phyloP scores from a whole-genome alignment of 768 basidiomycete genomes.

The Leccinum disarticulatum region DNA sequence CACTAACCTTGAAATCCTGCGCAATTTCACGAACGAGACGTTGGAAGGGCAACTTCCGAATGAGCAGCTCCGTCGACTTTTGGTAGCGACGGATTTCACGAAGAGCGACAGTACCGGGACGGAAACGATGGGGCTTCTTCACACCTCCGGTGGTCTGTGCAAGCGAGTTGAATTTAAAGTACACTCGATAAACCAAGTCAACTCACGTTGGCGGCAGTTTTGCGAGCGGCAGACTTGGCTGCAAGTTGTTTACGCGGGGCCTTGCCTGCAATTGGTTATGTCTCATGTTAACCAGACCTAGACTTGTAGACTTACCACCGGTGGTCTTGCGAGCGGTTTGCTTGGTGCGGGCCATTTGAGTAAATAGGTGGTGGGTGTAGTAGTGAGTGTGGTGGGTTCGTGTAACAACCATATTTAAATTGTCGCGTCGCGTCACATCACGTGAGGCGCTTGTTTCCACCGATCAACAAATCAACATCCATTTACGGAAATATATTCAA shows the following conservation, averaged over 20 bases:
- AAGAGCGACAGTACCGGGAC: constrained; percentile 83
- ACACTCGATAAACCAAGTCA: background rate
- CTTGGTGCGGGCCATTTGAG: constrained; percentile 66
- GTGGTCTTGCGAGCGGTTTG: constrained; percentile 90
- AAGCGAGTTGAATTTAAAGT: background rate
- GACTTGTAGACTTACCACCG: constrained; percentile 50
- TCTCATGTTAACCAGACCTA: background rate
- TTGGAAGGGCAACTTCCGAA: constrained; percentile 68
- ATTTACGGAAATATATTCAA: constrained; percentile 33
- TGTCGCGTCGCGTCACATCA: constrained; percentile 29
- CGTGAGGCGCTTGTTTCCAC: constrained; percentile 21
- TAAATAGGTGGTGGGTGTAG: constrained; percentile 21
- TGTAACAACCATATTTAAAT: constrained; percentile 16
- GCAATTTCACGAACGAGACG: constrained; percentile 1
- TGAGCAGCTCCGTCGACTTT: constrained; percentile 84
- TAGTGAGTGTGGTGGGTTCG: background rate
- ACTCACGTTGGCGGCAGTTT: constrained; percentile 45
- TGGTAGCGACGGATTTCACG: constrained; percentile 90
- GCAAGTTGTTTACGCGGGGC: constrained; percentile 74
- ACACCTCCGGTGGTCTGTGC: constrained; percentile 75
- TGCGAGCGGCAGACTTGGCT: constrained; percentile 56
- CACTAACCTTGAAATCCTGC: background rate
- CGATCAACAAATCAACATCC: constrained; percentile 25
- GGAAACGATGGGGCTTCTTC: constrained; percentile 90
- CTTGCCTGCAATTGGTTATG: constrained; percentile 43